These are phyloP conservation scores for Candida peoriensis DNA, from an alignment of 805 yeast genomes.

Conservation along the genomic window DNA sequence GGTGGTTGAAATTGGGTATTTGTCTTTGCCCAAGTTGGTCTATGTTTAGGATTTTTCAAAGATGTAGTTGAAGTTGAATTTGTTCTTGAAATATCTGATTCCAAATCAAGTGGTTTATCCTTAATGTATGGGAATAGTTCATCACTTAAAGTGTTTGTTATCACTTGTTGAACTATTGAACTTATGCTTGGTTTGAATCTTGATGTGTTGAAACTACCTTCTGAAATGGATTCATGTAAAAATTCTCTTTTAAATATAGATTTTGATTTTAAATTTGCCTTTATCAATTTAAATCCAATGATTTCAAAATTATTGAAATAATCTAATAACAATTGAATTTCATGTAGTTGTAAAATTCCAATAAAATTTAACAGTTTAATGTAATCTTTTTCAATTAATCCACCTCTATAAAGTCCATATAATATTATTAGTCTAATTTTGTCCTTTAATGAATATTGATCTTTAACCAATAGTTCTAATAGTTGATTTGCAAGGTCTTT, in stretches of 20 bases:
- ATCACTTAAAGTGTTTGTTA: conserved; percentile 50
- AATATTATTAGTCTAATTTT: conserved; percentile 69
- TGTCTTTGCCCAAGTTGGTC: conserved; percentile 71
- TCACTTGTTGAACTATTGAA: conserved; percentile 46
- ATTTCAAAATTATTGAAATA: conserved; percentile 53
- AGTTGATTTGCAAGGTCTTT: conserved; percentile 58
- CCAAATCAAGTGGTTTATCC: conserved; percentile 59
- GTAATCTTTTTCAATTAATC: conserved; percentile 70
- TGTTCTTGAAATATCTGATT: conserved; percentile 27
- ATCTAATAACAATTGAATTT: conserved; percentile 40
- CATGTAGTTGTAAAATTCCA: conserved; percentile 33
- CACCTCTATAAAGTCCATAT: conserved; percentile 79
- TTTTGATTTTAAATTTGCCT: conserved; percentile 35
- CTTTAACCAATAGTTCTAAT: conserved; percentile 46
- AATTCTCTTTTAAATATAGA: conserved; percentile 40
- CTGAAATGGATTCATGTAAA: conserved; percentile 47
- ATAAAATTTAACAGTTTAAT: conserved; percentile 60
- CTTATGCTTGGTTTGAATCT: conserved; percentile 70
- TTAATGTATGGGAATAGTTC: conserved; percentile 67
- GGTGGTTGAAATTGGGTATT: conserved; percentile 29
- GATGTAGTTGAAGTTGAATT: conserved; percentile 39
- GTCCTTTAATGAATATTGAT: conserved; percentile 50
- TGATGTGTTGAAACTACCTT: conserved; percentile 50
- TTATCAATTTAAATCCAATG: conserved; percentile 54
- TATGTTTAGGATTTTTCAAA: conserved; percentile 63